Conservation (phyloP, 495 filamentous ascomycete genomes). For the Xylaria intraflava region DNA sequence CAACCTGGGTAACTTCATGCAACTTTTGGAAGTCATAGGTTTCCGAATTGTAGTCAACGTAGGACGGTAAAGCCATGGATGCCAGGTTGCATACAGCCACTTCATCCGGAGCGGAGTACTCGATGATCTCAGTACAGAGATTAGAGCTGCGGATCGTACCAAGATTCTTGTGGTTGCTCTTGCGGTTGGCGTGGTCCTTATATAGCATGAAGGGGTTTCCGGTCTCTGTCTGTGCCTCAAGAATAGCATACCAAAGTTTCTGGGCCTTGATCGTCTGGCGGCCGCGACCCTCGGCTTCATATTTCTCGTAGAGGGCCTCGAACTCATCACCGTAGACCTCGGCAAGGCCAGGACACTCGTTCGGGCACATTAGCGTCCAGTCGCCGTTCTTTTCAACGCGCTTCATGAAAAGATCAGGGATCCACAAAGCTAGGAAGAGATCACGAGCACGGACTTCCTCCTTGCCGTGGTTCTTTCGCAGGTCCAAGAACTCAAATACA, state of each 20-base stretch:
- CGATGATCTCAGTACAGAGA: slow-evolving; percentile 95
- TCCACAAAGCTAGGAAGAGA: slow-evolving; percentile 97
- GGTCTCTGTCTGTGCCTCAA: slow-evolving; percentile 97
- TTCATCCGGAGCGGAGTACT: slow-evolving; percentile 95
- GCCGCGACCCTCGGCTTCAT: slow-evolving; percentile 83
- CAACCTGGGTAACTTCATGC: slow-evolving; percentile 83
- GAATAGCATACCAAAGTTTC: slow-evolving; percentile 97
- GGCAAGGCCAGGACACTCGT: slow-evolving; percentile 87
- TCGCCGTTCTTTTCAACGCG: slow-evolving; percentile 90
- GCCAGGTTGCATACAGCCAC: slow-evolving; percentile 98
- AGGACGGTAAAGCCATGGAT: slow-evolving; percentile 84
- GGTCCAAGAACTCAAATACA: slow-evolving; percentile 93
- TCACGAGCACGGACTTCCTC: slow-evolving; percentile 96
- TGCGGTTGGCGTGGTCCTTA: slow-evolving; percentile 96
- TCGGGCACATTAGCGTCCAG: slow-evolving; percentile 97
- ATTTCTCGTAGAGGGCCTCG: slow-evolving; percentile 88
- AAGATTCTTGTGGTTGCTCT: slow-evolving; percentile 99
- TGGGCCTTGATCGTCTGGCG: slow-evolving; percentile 91
- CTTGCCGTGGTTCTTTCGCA: slow-evolving; percentile 98
- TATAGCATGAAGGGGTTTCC: slow-evolving; percentile 99
- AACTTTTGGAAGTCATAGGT: slow-evolving; percentile 92
- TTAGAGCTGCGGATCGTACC: slow-evolving; percentile 98
- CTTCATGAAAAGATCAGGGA: slow-evolving; percentile 99
- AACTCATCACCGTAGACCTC: slow-evolving; percentile 98
- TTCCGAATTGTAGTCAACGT: slow-evolving; percentile 72